Base-by-base conservation (phyloP, 495 filamentous ascomycete genomes). In the Astrocystis sublimbata region DNA sequence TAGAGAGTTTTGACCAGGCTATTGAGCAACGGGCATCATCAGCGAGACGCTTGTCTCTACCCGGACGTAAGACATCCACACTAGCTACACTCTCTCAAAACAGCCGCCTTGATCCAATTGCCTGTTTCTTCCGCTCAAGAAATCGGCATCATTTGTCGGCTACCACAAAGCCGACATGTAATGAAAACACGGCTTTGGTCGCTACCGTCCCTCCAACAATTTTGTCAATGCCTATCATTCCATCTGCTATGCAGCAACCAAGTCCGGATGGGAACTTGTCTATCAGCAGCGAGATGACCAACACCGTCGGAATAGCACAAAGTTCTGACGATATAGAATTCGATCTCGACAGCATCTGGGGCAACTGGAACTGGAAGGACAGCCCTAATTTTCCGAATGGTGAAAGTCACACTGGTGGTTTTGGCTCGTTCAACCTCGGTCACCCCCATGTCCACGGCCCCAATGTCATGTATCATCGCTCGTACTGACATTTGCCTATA, bases 271-370 rank as follows among this genome's bases (percentile, higher is more conserved):
- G 80, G 7, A 81, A 85, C 21, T 78, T 81, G 7, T 77, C 82
- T 13, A 69, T 86, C 4, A 79, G 76, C 4, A 81, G 76, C 12
- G 78, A 61, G 6, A 64, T 73, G 17, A 51, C 78, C 12, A 24
- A 66, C 1, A 10, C 64, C 3, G 52, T 59, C 1, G 62, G 65
- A 30, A 65, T 70, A 47, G 56, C 58, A 6, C 68, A 64, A 13
- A 76, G 62, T 2, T 59, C 64, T 10, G 78, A 79, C 12, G 81
- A 83, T 33, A 73, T 78, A 17, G 78, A 81, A 51, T 80, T 86
- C 52, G 79, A 86, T 41, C 83, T 87, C 41, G 82, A 85, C 60
- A 73, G 71, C n/a, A 63, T 86, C 43, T 86, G 83, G 84, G 73
- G 77, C 45, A 64, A 61, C 21, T 72, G 70, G 70, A 64, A 61